Percentiles rank a stretch among this genome's conserved stretches.
Conservation (phyloP, 768 basidiomycete genomes). For the Russula foetens region DNA sequence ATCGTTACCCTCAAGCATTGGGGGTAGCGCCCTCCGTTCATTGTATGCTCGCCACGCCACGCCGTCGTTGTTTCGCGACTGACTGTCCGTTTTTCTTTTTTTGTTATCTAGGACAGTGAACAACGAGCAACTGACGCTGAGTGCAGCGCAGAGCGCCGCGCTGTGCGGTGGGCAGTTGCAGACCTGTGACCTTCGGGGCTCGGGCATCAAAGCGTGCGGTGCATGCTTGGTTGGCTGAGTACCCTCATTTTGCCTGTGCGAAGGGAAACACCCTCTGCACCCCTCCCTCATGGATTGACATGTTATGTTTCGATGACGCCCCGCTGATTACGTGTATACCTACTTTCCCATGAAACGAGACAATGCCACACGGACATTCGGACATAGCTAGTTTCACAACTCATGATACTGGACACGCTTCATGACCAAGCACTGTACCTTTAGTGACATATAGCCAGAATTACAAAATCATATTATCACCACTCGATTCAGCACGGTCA, state of each 20-base stretch:
- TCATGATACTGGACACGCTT: neutral
- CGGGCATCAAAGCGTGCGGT: conserved; percentile 16
- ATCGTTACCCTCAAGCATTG: conserved; percentile 31
- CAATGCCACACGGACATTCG: neutral
- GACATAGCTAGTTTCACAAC: neutral
- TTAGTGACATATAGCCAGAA: neutral
- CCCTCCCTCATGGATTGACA: neutral
- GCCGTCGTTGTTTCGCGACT: neutral
- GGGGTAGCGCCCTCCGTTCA: conserved; percentile 29
- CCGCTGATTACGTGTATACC: neutral
- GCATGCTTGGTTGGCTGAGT: conserved; percentile 17
- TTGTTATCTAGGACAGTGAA: conserved; percentile 13
- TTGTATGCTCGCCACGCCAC: conserved; percentile 27
- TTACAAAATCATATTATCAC: neutral
- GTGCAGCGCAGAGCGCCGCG: conserved; percentile 10
- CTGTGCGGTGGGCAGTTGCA: conserved; percentile 12
- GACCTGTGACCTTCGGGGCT: conserved; percentile 18
- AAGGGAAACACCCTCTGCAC: neutral
- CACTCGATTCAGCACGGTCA: neutral
- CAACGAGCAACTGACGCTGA: conserved; percentile 14
- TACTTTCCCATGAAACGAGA: neutral
- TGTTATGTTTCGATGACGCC: neutral
- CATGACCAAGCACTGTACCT: neutral
- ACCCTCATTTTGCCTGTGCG: neutral
- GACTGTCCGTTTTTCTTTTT: neutral